Conservation (phyloP, 1,284 basidiomycete genomes). For the Naganishia cerealis region DNA sequence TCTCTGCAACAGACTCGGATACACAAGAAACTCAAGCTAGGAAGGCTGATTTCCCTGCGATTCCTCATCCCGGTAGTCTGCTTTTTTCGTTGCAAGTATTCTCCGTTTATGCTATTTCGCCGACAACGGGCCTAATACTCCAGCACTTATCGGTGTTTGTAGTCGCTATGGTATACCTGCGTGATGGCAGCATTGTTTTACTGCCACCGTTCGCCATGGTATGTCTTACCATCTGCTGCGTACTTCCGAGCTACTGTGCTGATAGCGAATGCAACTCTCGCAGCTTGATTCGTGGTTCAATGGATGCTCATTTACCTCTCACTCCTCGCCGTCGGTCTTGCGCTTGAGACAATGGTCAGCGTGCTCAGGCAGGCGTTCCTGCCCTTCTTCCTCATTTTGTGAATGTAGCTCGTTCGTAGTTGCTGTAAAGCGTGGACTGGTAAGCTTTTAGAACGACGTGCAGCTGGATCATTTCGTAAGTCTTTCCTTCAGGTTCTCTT, state of each 20-base stretch:
- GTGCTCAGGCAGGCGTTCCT: conserved; percentile 42
- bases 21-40: conserved; percentile 38
- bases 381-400: conserved; percentile 47
- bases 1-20: conserved; percentile 42
- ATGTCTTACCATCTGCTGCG: conserved; percentile 25
- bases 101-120: background rate
- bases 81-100: conserved; percentile 45
- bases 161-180: conserved; percentile 45
- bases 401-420: conserved; percentile 33
- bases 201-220: conserved; percentile 42
- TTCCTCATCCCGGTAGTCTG: conserved; percentile 41
- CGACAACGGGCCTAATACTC: background rate
- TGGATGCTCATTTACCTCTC: conserved; percentile 49
- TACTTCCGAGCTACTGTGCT: background rate
- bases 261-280: background rate
- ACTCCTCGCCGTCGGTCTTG: conserved; percentile 45
- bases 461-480: conserved; percentile 25
- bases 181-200: conserved; percentile 45
- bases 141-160: background rate
- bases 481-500: background rate
- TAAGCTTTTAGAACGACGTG: background rate
- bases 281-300: conserved; percentile 46
- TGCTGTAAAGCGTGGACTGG: background rate
- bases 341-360: conserved; percentile 46
- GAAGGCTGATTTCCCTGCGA: conserved; percentile 39